Percentiles rank a stretch among this genome's conserved stretches.
Evolutionary conservation across 139 green algal species (phyloP).

Genomic region (Picochlorum sp.): DNA sequence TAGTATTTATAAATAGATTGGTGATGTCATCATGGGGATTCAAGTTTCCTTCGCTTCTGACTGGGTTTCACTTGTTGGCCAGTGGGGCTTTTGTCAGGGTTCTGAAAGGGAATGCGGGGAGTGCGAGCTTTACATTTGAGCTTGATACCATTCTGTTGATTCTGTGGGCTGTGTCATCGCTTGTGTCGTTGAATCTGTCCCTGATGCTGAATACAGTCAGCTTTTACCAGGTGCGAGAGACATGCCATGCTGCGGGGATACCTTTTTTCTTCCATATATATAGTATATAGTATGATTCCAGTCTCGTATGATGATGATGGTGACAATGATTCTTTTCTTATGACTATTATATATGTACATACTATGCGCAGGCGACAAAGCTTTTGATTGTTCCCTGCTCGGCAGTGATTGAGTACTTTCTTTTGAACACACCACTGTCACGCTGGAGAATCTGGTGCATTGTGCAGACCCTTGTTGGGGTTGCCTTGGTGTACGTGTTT

Average conservation of each 20-base stretch:
- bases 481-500: slow-evolving; percentile 56
- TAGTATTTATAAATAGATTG: slow-evolving; percentile 3
- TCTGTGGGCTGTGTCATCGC: not conserved
- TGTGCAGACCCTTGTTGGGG: slow-evolving; percentile 62
- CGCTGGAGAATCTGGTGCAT: slow-evolving; percentile 44
- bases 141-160: not conserved
- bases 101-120: not conserved
- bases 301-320: too few relatives aligned
- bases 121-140: not conserved
- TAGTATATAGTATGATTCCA: too few relatives aligned
- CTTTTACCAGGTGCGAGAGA: not conserved
- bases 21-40: not conserved
- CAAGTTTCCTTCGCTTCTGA: not conserved
- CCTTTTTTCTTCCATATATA: not conserved
- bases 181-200: slow-evolving; percentile 5
- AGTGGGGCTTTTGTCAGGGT: not conserved
- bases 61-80: not conserved
- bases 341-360: too few relatives aligned
- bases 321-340: too few relatives aligned
- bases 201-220: slow-evolving; percentile 1
- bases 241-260: too few relatives aligned
- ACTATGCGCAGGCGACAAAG: slow-evolving; percentile 46
- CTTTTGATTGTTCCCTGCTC: slow-evolving; percentile 91
- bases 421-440: slow-evolving; percentile 55
- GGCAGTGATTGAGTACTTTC: slow-evolving; percentile 75